Evolutionary conservation across 352 stramenopile species (phyloP).

Genomic region (Pythium aquatile): DNA sequence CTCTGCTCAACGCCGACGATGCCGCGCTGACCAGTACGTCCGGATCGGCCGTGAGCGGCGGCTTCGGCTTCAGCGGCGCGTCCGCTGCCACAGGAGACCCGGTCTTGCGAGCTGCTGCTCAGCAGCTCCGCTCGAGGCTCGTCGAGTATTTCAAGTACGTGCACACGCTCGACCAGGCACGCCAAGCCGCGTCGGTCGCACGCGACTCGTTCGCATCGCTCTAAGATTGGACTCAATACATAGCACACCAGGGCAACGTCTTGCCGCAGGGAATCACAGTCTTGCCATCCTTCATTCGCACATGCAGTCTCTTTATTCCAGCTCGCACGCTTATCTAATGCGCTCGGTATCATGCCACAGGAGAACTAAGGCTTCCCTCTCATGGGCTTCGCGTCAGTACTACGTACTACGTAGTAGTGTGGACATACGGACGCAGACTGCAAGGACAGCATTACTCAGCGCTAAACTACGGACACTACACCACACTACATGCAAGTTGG

Average conservation of each 20-base stretch:
- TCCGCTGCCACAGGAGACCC: slow-evolving; percentile 7
- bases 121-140: slow-evolving; percentile 42
- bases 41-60: background rate
- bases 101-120: slow-evolving; percentile 32
- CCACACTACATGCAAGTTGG: slow-evolving; percentile 1
- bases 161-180: slow-evolving; percentile 48
- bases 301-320: too few species aligned
- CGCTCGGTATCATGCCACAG: too few species aligned
- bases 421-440: too few species aligned
- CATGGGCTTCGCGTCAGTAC: too few species aligned
- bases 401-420: too few species aligned
- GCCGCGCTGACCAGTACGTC: slow-evolving; percentile 33
- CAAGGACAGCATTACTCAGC: too few species aligned
- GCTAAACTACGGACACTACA: background rate
- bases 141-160: slow-evolving; percentile 54
- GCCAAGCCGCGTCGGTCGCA: slow-evolving; percentile 43
- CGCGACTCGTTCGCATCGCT: slow-evolving; percentile 27
- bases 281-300: too few species aligned
- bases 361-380: too few species aligned
- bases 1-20: slow-evolving; percentile 46
- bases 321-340: too few species aligned
- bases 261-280: background rate
- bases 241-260: background rate
- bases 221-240: background rate
- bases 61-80: slow-evolving; percentile 18